Conservation (phyloP, 139 green algal species). For the Chlamydomonas sp. region DNA sequence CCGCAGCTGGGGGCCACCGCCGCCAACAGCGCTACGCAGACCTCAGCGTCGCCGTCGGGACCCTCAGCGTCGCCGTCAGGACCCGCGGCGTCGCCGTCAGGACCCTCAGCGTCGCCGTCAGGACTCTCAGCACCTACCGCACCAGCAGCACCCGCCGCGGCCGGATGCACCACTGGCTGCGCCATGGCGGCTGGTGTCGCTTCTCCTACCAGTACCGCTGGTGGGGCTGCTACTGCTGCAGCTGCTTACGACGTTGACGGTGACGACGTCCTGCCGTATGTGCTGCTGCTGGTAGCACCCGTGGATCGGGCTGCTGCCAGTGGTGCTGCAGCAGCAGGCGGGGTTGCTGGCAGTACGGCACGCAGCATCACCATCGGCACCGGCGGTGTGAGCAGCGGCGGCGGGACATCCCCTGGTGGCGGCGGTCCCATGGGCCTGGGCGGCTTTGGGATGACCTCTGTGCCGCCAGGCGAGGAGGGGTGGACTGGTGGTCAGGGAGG, state of each 20-base stretch:
- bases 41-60: neutral
- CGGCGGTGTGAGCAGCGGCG: too few species aligned
- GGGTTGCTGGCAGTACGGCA: neutral
- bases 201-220: neutral
- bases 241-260: neutral
- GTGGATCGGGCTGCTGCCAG: neutral
- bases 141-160: too few species aligned
- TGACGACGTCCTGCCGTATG: neutral
- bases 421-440: too few species aligned
- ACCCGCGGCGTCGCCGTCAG: too few species aligned
- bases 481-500: too few species aligned
- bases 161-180: neutral
- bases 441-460: too few species aligned
- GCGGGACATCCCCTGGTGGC: too few species aligned
- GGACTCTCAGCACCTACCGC: too few species aligned
- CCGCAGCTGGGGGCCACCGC: neutral
- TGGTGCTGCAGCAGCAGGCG: neutral
- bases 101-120: too few species aligned
- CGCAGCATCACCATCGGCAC: too few species aligned
- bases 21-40: neutral
- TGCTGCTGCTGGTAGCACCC: conserved; percentile 13
- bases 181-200: neutral
- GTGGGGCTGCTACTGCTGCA: neutral
- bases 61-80: too few species aligned
- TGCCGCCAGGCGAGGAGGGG: too few species aligned